Base-by-base conservation (phyloP, 352 stramenopile species). In the Pythium coloratum region DNA sequence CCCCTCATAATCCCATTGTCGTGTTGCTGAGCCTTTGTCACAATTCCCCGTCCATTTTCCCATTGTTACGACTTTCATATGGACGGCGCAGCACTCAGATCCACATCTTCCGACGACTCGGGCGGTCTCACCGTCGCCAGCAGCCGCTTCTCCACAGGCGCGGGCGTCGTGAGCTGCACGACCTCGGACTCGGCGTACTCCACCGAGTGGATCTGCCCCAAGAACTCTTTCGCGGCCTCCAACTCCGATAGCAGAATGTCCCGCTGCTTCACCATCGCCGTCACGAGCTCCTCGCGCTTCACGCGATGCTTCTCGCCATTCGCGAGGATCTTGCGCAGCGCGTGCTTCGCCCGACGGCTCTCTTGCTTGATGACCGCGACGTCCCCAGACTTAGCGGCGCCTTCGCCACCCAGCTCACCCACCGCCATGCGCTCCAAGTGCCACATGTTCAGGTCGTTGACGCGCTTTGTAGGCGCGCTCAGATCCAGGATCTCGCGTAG, bases 381-480 rank as follows among this genome's bases (percentile, higher is more conserved):
- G 59, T 94, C 81, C 50, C 59, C 73, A 9, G 61, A 58, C 36
- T 53, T 79, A 2, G 69, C 58, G 10, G 64, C 62, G 3, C 62
- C 50, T 7, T 75, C 72, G 26, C 79, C 72, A 20, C 75, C 86
- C n/a, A 85, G 82, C 69, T 94, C 86, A 16, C 81, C 83, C 33
- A 92, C 82, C 0, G 86, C 86, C 83, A 94, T 94, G 49, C 86
- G 86, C 71, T 94, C 86, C 54, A 94, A 62, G 70, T 92, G 82
- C 86, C 86, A 94, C 16, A 79, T 79, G 16, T 82, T 91, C 12
- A 94, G 67, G 28, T 88, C 82, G 33, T 80, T 80, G 58, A 94
- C 72, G 16, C 86, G 77, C 53, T 75, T 75, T 2, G 57, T 79
- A 0, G 86, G 86, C 9, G 76, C 78, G 49, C 82, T 91, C 38